phyloP scores from a whole-genome alignment of 2,329 filamentous ascomycete species.

The Onygena corvina region DNA sequence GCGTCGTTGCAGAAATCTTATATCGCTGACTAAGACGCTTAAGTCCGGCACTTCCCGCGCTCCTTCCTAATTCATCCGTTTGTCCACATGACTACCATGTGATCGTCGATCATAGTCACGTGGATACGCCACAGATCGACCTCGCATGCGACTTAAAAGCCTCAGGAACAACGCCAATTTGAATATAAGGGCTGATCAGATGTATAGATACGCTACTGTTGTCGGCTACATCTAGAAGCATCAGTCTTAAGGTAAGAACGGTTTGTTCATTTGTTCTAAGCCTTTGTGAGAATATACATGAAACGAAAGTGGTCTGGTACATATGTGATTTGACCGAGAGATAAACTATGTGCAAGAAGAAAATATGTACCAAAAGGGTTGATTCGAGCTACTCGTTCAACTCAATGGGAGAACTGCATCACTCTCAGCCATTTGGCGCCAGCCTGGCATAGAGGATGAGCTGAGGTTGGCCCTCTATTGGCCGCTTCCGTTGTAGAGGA shows the following conservation, averaged over 20 bases:
- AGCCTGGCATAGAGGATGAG: neutral
- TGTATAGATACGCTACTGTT: too few species aligned
- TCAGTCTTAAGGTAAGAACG: neutral
- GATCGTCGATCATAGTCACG: too few species aligned
- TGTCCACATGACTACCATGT: neutral
- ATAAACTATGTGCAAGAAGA: neutral
- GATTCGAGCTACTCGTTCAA: neutral
- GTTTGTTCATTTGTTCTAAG: neutral
- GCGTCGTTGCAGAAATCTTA: too few species aligned
- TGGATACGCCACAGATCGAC: too few species aligned
- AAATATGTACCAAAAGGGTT: neutral
- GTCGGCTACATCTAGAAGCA: too few species aligned
- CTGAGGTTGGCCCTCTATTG: neutral
- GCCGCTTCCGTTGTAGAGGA: constrained; percentile 22
- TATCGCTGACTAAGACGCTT: neutral
- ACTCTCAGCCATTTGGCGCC: neutral
- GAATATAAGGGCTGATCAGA: too few species aligned
- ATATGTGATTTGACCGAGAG: neutral
- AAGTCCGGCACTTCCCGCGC: neutral
- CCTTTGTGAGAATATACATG: neutral
- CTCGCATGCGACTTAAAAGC: too few species aligned
- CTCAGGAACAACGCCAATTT: too few species aligned
- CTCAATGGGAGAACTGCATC: neutral
- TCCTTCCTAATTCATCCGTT: constrained; percentile 4
- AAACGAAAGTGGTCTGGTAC: constrained; percentile 1